A percentile compares a stretch with the other conserved stretches of the same genome.
Evolutionary conservation across 2,329 filamentous ascomycete species (phyloP).

Genomic region (Nothopassalora personata): DNA sequence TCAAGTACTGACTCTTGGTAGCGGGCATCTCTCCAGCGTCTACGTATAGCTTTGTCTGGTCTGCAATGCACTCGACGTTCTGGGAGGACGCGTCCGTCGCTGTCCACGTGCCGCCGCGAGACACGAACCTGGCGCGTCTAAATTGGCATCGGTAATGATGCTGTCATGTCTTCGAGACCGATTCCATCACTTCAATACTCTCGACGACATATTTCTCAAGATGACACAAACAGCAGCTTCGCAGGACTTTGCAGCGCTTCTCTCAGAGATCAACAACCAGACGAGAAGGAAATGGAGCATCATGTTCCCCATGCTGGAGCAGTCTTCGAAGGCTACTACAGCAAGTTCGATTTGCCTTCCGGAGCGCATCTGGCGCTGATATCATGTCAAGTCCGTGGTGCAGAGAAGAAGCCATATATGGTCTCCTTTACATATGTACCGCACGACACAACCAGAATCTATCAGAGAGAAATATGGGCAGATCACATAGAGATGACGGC

Average conservation of each 20-base stretch:
- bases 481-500: conserved; percentile 35
- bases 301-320: conserved; percentile 37
- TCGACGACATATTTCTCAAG: not conserved
- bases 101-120: not conserved
- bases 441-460: conserved; percentile 29
- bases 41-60: not conserved
- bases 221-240: not conserved
- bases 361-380: conserved; percentile 44
- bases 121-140: not conserved
- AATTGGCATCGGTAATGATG: not conserved
- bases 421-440: conserved; percentile 49
- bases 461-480: conserved; percentile 42
- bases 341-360: conserved; percentile 45
- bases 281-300: conserved; percentile 35
- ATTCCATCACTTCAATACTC: not conserved
- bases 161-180: not conserved
- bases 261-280: too few species aligned
- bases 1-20: not conserved
- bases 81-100: not conserved
- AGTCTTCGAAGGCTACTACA: conserved; percentile 47
- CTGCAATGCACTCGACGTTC: not conserved
- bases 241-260: not conserved
- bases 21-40: not conserved
- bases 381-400: conserved; percentile 44
- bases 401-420: conserved; percentile 38